Percentiles rank a stretch among this genome's conserved stretches.
Conservation (phyloP, 495 filamentous ascomycete genomes). For the Viridothelium virens region DNA sequence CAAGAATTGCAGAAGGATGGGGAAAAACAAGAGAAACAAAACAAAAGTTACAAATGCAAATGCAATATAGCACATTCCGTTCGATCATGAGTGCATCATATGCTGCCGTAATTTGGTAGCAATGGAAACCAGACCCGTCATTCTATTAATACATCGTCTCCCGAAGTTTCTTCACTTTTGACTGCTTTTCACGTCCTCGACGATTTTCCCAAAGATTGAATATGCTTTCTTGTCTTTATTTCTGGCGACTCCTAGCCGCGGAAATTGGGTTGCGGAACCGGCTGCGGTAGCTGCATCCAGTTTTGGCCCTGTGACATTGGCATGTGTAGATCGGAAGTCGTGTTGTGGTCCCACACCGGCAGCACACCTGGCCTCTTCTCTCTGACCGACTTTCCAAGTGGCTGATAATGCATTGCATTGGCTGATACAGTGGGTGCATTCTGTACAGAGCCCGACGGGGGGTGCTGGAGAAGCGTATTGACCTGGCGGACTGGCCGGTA, state of each 20-base stretch:
- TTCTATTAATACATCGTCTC: neutral
- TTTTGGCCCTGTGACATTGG: neutral
- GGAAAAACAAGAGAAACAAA: no score
- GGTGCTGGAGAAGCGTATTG: slow-evolving; percentile 80
- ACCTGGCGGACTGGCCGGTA: slow-evolving; percentile 87
- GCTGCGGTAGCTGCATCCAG: slow-evolving; percentile 7
- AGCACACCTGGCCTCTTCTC: slow-evolving; percentile 76
- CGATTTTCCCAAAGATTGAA: no score
- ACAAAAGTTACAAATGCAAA: neutral
- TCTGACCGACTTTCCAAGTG: slow-evolving; percentile 64
- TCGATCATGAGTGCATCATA: neutral
- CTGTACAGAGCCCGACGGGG: slow-evolving; percentile 70
- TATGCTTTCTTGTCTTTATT: neutral
- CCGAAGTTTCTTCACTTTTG: no score
- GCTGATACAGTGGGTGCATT: slow-evolving; percentile 56
- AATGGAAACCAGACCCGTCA: neutral
- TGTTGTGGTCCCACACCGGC: slow-evolving; percentile 37
- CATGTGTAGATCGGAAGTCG: neutral
- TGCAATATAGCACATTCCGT: neutral
- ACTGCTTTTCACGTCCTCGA: no score
- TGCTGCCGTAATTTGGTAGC: neutral
- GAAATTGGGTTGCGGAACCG: slow-evolving; percentile 8
- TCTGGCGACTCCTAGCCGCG: neutral
- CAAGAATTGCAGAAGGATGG: neutral
- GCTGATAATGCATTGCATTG: slow-evolving; percentile 94